phyloP scores from a whole-genome alignment of 768 basidiomycete species.

The Leccinum arenicola region DNA sequence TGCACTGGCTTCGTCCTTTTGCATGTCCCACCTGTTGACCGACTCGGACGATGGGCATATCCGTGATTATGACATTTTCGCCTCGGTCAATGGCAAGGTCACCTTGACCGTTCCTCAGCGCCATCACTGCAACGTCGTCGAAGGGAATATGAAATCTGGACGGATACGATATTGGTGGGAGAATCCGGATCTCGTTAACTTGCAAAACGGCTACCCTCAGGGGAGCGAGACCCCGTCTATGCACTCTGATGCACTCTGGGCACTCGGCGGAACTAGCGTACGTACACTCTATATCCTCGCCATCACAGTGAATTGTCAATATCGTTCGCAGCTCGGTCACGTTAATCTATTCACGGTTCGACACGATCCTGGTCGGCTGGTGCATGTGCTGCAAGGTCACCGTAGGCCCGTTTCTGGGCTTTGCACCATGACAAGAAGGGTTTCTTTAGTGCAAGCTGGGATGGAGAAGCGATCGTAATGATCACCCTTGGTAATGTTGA shows the following conservation, averaged over 20 bases:
- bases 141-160: constrained; percentile 87
- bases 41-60: constrained; percentile 94
- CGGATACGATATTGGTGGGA: constrained; percentile 92
- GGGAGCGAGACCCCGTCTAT: constrained; percentile 61
- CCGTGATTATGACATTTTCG: constrained; percentile 87
- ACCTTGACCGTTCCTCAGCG: constrained; percentile 87
- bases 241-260: constrained; percentile 93
- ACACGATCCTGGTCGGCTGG: constrained; percentile 82
- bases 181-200: constrained; percentile 42
- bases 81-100: constrained; percentile 82
- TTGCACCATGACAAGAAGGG: constrained; percentile 74
- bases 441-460: constrained; percentile 93
- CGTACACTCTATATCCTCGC: constrained; percentile 28
- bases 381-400: constrained; percentile 66
- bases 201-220: constrained; percentile 26
- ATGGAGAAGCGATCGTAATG: constrained; percentile 82
- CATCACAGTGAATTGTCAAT: constrained; percentile 18
- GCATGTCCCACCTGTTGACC: constrained; percentile 88
- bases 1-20: constrained; percentile 79
- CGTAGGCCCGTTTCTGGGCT: constrained; percentile 84
- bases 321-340: constrained; percentile 63
- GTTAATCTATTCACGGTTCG: constrained; percentile 92
- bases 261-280: constrained; percentile 84
- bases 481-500: neutral
- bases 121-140: constrained; percentile 86